Percentiles rank a stretch among this genome's conserved stretches.
phyloP scores from a whole-genome alignment of 495 filamentous ascomycete species.

The Jackrogersella minutella region DNA sequence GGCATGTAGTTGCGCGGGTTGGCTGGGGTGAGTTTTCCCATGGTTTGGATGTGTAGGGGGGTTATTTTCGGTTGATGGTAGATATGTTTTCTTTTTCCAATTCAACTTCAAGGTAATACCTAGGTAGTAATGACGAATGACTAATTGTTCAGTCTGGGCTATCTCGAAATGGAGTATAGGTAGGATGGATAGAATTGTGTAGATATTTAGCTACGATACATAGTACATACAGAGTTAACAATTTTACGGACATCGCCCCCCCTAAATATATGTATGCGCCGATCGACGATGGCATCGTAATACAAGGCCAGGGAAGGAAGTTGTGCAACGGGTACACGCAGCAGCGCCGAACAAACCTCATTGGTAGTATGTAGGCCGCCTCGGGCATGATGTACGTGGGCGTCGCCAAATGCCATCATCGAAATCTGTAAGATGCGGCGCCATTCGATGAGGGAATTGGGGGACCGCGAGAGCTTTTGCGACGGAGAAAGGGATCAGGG shows the following conservation, averaged over 20 bases:
- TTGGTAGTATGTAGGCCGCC: background rate
- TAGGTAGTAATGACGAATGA: background rate
- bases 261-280: background rate
- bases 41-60: background rate
- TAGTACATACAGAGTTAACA: background rate
- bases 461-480: background rate
- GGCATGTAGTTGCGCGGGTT: conserved; percentile 33
- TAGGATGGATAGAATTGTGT: background rate
- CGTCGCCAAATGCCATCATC: conserved; percentile 35
- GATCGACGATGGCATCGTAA: background rate
- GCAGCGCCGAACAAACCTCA: background rate
- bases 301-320: background rate
- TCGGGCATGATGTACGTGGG: conserved; percentile 14
- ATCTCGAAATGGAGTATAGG: background rate
- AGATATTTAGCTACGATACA: background rate
- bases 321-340: background rate
- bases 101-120: no score
- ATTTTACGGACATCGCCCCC: background rate
- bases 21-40: conserved; percentile 30
- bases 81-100: no score
- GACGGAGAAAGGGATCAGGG: conserved; percentile 13
- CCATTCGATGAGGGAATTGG: conserved; percentile 9
- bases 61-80: background rate
- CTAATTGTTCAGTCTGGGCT: background rate
- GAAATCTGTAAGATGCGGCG: conserved; percentile 12